Evolutionary conservation across 2,329 filamentous ascomycete genomes (phyloP).

Genomic region (Aspergillus terreus): DNA sequence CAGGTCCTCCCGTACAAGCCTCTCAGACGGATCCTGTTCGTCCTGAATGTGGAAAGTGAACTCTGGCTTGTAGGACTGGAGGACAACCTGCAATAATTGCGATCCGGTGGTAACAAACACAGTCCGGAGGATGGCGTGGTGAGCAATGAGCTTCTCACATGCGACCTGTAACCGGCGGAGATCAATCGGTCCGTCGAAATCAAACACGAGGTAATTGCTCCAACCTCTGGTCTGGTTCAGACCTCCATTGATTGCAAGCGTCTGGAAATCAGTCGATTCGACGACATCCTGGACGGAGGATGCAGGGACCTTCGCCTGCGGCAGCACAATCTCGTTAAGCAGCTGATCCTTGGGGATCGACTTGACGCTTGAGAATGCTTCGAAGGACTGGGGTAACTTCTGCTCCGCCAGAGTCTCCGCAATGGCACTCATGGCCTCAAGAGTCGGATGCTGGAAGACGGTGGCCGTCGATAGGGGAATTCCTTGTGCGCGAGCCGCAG

Average conservation of each 20-base stretch:
- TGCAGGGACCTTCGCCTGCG: constrained; percentile 2
- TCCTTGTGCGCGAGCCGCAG: constrained; percentile 7
- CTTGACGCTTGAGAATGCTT: constrained; percentile 8
- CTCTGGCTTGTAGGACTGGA: constrained; percentile 13
- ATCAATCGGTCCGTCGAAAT: constrained; percentile 13
- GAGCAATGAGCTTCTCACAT: constrained; percentile 10
- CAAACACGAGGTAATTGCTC: constrained; percentile 13
- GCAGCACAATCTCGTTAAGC: constrained; percentile 6
- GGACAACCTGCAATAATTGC: constrained; percentile 42
- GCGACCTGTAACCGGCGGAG: constrained; percentile 9
- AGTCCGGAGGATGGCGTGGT: constrained; percentile 51
- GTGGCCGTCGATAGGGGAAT: constrained; percentile 21
- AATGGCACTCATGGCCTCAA: constrained; percentile 9
- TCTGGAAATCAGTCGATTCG: constrained; percentile 12
- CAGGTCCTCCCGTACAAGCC: constrained; percentile 7
- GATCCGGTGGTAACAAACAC: constrained; percentile 47
- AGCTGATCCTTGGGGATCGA: constrained; percentile 6
- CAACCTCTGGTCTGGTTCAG: constrained; percentile 10
- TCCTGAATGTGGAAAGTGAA: constrained; percentile 7
- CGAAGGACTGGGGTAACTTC: constrained; percentile 6
- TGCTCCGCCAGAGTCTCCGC: constrained; percentile 4
- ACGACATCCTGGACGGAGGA: constrained; percentile 9
- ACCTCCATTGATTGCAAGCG: constrained; percentile 11
- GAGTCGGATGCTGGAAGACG: constrained; percentile 22
- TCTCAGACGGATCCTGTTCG: constrained; percentile 4